Evolutionary conservation across 495 filamentous ascomycete genomes (phyloP).

Genomic region (Cairneyella variabilis): DNA sequence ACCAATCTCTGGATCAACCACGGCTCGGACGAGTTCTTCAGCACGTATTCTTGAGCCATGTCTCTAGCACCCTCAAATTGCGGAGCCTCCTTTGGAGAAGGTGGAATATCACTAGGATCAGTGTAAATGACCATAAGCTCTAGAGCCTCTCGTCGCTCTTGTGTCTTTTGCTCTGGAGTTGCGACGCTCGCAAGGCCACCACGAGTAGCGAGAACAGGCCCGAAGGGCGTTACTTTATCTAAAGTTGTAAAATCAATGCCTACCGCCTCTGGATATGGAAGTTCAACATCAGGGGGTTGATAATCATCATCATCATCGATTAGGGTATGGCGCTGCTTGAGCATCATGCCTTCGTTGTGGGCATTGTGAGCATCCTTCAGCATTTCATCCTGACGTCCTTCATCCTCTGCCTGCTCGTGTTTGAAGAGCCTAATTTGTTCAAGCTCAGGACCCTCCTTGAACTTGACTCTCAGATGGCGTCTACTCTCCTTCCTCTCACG

Average conservation of each 20-base stretch:
- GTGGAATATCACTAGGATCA: constrained; percentile 68
- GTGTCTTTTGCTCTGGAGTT: constrained; percentile 63
- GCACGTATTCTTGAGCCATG: constrained; percentile 5
- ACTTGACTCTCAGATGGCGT: constrained; percentile 65
- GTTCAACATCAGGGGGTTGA: constrained; percentile 25
- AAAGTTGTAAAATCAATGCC: constrained; percentile 49
- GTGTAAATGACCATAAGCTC: constrained; percentile 84
- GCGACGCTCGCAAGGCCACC: constrained; percentile 55
- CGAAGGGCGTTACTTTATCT: constrained; percentile 36
- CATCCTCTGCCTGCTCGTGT: constrained; percentile 69
- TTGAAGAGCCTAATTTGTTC: constrained; percentile 70
- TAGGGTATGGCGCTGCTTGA: constrained; percentile 55
- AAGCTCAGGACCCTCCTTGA: constrained; percentile 68
- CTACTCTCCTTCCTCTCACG: constrained; percentile 76
- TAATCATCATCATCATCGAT: constrained; percentile 65
- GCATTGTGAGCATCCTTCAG: constrained; percentile 67
- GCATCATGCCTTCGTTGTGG: constrained; percentile 72
- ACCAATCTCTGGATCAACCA: constrained; percentile 21
- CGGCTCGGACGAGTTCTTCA: constrained; percentile 13
- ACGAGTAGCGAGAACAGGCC: constrained; percentile 42
- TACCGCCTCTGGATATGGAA: constrained; percentile 33
- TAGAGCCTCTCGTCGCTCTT: constrained; percentile 68
- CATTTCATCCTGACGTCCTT: constrained; percentile 62
- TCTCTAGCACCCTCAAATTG: constrained; percentile 17
- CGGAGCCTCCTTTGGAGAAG: constrained; percentile 69